These are phyloP conservation scores for Paramecium biaurelia DNA, from an alignment of 73 alveolate species.

Conservation along the genomic window DNA sequence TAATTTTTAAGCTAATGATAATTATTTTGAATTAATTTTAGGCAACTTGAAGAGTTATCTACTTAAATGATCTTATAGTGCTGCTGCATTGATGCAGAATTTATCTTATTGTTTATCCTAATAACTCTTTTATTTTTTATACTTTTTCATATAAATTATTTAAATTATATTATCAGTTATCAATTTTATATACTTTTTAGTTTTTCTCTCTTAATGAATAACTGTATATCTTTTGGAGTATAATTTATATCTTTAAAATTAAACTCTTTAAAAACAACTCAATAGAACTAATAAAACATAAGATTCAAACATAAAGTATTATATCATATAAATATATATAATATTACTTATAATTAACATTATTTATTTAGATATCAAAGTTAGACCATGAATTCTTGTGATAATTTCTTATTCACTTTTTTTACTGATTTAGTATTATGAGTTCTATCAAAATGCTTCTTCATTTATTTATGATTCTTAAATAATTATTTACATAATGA, in stretches of 20 bases:
- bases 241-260: not conserved
- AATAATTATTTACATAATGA: not conserved
- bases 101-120: not conserved
- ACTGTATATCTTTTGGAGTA: not conserved
- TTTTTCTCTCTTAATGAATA: not conserved
- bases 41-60: not conserved
- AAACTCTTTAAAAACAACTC: not conserved
- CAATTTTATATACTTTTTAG: not conserved
- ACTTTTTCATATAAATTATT: not conserved
- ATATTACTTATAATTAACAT: not conserved
- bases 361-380: not conserved
- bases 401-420: not conserved
- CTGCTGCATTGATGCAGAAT: slow-evolving; percentile 46
- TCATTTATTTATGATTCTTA: not conserved
- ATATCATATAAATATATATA: not conserved
- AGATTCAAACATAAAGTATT: not conserved
- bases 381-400: not conserved
- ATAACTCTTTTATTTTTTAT: not conserved
- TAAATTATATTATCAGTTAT: not conserved
- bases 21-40: not conserved
- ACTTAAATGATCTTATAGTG: slow-evolving; percentile 56
- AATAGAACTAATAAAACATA: not conserved
- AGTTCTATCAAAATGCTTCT: not conserved
- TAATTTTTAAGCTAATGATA: slow-evolving; percentile 62
- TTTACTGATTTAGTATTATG: not conserved